Percentiles rank a stretch among this genome's conserved stretches.
Evolutionary conservation across 2,329 filamentous ascomycete genomes (phyloP).

Genomic region (Aspergillus udagawae): DNA sequence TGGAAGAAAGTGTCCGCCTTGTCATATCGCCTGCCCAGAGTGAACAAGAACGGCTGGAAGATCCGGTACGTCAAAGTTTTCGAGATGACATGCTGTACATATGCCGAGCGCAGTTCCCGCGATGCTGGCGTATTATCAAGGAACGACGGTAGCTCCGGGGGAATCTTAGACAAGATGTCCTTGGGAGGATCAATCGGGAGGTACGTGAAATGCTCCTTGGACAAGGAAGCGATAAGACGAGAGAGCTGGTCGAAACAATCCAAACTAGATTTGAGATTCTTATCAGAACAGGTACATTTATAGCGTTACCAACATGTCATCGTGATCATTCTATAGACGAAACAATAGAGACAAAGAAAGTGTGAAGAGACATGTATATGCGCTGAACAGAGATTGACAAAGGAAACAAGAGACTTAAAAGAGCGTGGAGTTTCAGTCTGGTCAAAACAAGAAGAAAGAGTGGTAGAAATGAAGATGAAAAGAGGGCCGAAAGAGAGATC

Average conservation of each 20-base stretch:
- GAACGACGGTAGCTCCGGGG: constrained; percentile 52
- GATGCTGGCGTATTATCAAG: constrained; percentile 51
- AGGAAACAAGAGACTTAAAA: constrained; percentile 10
- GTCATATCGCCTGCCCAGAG: constrained; percentile 50
- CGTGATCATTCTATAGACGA: constrained; percentile 19
- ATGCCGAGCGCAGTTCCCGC: constrained; percentile 50
- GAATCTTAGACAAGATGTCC: constrained; percentile 50
- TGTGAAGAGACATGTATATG: constrained; percentile 7
- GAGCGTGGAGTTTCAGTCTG: not conserved
- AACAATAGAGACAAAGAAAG: constrained; percentile 13
- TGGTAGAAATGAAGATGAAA: constrained; percentile 7
- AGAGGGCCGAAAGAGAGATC: constrained; percentile 7
- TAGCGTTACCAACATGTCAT: constrained; percentile 30
- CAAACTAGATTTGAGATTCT: constrained; percentile 40
- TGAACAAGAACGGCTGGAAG: constrained; percentile 57
- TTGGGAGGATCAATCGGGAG: constrained; percentile 49
- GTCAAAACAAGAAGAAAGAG: constrained; percentile 1
- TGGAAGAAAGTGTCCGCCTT: constrained; percentile 55
- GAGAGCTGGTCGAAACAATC: constrained; percentile 51
- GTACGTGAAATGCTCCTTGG: constrained; percentile 50
- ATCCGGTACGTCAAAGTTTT: constrained; percentile 54
- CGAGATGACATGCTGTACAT: constrained; percentile 54
- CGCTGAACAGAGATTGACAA: constrained; percentile 1
- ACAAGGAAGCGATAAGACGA: constrained; percentile 49
- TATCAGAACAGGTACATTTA: constrained; percentile 44